These are phyloP conservation scores for Geranium rotundifolium DNA, from an alignment of 345 rosid genomes.

Conservation along the genomic window DNA sequence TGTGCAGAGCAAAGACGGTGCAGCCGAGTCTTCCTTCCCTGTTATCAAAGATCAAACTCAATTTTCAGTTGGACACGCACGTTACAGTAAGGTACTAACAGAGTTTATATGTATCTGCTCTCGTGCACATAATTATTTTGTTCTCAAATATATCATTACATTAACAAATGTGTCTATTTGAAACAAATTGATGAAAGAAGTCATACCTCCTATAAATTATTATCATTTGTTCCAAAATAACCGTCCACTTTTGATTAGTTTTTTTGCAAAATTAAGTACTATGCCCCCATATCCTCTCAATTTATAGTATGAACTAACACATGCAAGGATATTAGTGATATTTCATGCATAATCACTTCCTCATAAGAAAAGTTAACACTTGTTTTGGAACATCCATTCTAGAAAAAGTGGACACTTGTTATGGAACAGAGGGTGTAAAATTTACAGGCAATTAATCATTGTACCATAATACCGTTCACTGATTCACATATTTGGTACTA, in stretches of 20 bases:
- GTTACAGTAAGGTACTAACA: slow-evolving; percentile 70
- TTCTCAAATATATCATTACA: background rate
- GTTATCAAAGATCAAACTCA: slow-evolving; percentile 76
- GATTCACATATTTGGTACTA: background rate
- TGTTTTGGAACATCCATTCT: too few species aligned
- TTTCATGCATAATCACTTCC: too few species aligned
- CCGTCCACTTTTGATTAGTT: too few species aligned
- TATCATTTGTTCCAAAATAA: too few species aligned
- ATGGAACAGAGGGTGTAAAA: too few species aligned
- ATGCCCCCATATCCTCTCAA: too few species aligned
- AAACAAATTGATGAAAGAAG: background rate
- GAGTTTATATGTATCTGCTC: slow-evolving; percentile 2
- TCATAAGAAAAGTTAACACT: too few species aligned
- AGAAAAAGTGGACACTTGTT: too few species aligned
- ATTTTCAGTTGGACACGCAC: slow-evolving; percentile 84
- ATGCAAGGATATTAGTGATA: too few species aligned
- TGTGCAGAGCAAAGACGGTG: slow-evolving; percentile 76
- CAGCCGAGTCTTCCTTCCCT: slow-evolving; percentile 92
- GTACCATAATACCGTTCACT: background rate
- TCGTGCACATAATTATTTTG: slow-evolving; percentile 2
- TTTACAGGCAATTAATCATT: background rate
- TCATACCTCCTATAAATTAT: background rate
- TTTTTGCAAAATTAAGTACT: too few species aligned
- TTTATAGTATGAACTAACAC: too few species aligned
- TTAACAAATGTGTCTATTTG: background rate